Evolutionary conservation across 208 protist genomes (phyloP).

Genomic region (Trichomonas gallinae): DNA sequence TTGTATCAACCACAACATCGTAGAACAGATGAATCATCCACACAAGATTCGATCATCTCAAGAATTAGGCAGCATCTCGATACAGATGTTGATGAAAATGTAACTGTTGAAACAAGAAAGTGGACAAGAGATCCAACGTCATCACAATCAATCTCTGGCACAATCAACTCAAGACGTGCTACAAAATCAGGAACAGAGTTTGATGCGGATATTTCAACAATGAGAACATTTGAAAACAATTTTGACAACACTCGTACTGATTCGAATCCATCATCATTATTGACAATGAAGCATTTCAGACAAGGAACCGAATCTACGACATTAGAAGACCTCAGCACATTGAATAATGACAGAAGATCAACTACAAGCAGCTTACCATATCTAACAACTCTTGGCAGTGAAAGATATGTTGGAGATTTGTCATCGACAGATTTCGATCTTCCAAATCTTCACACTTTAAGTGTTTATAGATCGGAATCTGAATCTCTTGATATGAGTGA

Average conservation of each 20-base stretch:
- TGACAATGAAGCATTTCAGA: background rate
- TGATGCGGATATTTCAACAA: background rate
- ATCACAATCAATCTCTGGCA: background rate
- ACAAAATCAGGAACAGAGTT: background rate
- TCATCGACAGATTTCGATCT: background rate
- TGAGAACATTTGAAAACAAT: background rate
- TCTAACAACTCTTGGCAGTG: background rate
- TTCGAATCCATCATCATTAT: background rate
- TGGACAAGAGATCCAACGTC: background rate
- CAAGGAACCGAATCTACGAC: background rate
- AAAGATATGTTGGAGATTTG: background rate
- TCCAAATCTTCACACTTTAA: background rate
- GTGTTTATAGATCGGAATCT: background rate
- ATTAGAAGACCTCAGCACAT: background rate
- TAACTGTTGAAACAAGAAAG: background rate
- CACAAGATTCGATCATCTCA: background rate
- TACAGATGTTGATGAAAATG: background rate
- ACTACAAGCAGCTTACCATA: background rate
- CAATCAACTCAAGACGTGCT: background rate
- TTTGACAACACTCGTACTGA: background rate
- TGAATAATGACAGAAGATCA: background rate
- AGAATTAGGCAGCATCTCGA: background rate
- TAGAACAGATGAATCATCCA: background rate
- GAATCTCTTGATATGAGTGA: background rate
- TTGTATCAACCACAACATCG: background rate